A percentile compares a stretch with the other conserved stretches of the same genome.
phyloP scores from a whole-genome alignment of 2,329 filamentous ascomycete species.

The Orbilia ellipsospora region DNA sequence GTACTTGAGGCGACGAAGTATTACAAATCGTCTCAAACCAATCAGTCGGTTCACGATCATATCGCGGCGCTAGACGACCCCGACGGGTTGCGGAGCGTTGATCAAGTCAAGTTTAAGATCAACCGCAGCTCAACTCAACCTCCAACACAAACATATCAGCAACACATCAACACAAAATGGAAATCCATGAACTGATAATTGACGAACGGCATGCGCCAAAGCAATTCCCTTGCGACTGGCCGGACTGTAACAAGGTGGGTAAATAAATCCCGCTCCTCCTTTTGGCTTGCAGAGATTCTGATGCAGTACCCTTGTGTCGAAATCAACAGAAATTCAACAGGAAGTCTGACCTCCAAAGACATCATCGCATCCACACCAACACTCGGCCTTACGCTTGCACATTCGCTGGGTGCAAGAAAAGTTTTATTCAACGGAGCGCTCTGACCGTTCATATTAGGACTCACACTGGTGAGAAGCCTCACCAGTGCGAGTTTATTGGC shows the following conservation, averaged over 20 bases:
- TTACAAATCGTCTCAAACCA: background rate
- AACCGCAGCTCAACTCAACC: background rate
- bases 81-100: constrained; percentile 13
- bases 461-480: constrained; percentile 78
- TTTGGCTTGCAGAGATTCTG: background rate
- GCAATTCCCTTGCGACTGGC: constrained; percentile 59
- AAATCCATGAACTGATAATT: constrained; percentile 60
- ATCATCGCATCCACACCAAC: constrained; percentile 78
- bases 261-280: background rate
- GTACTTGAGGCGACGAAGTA: too few relatives aligned
- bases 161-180: constrained; percentile 56
- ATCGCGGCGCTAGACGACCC: background rate
- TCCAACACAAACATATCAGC: background rate
- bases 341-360: constrained; percentile 76
- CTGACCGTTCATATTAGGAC: constrained; percentile 77
- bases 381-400: constrained; percentile 74
- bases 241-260: constrained; percentile 59
- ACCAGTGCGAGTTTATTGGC: constrained; percentile 73
- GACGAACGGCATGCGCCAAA: constrained; percentile 59
- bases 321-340: constrained; percentile 73
- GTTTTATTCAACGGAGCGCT: constrained; percentile 77
- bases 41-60: background rate
- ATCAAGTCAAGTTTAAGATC: background rate
- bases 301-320: too few relatives aligned
- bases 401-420: constrained; percentile 73